Evolutionary conservation across 2,329 filamentous ascomycete genomes (phyloP), one percentile per base, ranked within the genome.

Genomic region (Pseudodiploospora longispora): DNA sequence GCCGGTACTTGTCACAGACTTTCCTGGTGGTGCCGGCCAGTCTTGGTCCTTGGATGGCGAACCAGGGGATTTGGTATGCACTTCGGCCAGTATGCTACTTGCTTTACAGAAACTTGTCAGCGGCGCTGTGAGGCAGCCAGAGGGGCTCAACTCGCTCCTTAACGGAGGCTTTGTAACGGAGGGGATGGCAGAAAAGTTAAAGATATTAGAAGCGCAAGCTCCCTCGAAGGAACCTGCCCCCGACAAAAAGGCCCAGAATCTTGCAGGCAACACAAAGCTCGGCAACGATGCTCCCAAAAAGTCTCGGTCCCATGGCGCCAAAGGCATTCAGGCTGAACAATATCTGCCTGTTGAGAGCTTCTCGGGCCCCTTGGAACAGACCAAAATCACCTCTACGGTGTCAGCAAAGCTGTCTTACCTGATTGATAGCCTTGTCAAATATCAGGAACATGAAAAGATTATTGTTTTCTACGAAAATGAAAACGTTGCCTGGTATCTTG

Each of bases 401-500:
- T 96, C 90, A 0, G 81, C 86, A 0, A 97, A 97, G 62, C 71
- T 96, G 3, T 90, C 85, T 3, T 95, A 96, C 56, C 69, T 96
- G 5, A 68, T 95, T 12, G 83, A 89, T 43, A 74, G 78, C 30
- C 80, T 96, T 9, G 62, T 82, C 5, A 69, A 75, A 42, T 72
- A 90, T 49, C 79, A 93, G 42, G 63, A 72, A 1, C 65, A 75
- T 0, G 89, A 95, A 56, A 95, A 96, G 62, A 93, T 94, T 4
- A 79, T 96, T 42, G 76, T 96, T 7, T 97, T 97, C 61, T 96
- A 95, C 60, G 88, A 95, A 48, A 84, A 85, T 30, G 85, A 93
- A 48, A 91, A 95, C 53, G 75, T 85, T 2, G 90, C 88, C 1
- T 95, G 79, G 62, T 95, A 94, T 65, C 76, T 96, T 34, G 85